A percentile compares a stretch with the other conserved stretches of the same genome.
Conservation (phyloP, 202 grass and related monocot genomes). For the Setaria italica region DNA sequence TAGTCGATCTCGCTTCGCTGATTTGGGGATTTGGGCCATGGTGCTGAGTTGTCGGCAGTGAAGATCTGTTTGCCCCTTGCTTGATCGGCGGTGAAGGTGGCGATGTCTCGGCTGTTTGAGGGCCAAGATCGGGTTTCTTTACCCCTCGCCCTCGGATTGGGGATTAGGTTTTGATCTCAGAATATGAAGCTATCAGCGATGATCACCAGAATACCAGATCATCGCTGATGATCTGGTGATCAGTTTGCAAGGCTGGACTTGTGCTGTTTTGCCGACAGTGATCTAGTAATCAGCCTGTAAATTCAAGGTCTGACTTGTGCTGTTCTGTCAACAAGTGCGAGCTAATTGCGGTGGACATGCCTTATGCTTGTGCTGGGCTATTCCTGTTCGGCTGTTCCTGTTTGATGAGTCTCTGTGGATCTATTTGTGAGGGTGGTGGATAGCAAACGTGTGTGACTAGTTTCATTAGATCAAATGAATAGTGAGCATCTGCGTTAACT, state of each 20-base stretch:
- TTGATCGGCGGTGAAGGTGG: constrained; percentile 11
- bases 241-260: not conserved
- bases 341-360: constrained; percentile 4
- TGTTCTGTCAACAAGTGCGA: not conserved
- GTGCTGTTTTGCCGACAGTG: not conserved
- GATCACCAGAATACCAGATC: not conserved
- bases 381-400: not conserved
- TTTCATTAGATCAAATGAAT: not conserved
- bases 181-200: not conserved
- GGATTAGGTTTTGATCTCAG: not conserved
- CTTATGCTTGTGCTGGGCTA: constrained; percentile 12
- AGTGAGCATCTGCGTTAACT: not conserved
- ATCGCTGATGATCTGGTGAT: not conserved
- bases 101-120: not conserved
- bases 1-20: not conserved
- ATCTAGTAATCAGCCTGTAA: constrained; percentile 1
- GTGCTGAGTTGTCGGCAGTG: not conserved
- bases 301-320: not conserved
- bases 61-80: constrained; percentile 42
- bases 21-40: constrained; percentile 24
- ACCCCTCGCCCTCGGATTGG: not conserved
- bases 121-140: constrained; percentile 10
- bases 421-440: constrained; percentile 1
- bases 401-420: constrained; percentile 6
- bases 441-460: not conserved